These are phyloP conservation scores for Colletotrichum tropicale DNA, from an alignment of 2,329 filamentous ascomycete genomes.

Conservation along the genomic window DNA sequence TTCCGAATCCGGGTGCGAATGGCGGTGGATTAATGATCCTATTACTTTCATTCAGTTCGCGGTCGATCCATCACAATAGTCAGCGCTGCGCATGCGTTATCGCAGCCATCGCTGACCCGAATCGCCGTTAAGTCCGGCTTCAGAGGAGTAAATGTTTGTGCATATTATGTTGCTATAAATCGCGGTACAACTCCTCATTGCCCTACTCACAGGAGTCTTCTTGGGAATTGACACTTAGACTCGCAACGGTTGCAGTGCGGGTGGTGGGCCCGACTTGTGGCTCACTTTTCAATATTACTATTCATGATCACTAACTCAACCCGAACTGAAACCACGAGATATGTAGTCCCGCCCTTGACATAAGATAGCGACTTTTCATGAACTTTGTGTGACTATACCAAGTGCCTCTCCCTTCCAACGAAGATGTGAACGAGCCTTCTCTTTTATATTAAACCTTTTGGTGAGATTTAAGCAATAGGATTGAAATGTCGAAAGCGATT, in stretches of 20 bases:
- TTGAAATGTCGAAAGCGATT: background rate
- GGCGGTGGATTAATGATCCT: background rate
- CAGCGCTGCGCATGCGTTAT: background rate
- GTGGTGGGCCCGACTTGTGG: background rate
- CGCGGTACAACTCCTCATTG: background rate
- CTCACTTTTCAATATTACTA: background rate
- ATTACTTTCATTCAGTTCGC: background rate
- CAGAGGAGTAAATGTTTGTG: background rate
- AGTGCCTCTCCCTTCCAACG: background rate
- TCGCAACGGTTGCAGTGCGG: background rate
- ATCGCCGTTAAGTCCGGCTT: background rate
- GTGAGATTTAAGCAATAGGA: background rate
- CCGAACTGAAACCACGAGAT: background rate
- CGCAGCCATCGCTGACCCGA: accelerated
- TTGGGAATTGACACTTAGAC: background rate
- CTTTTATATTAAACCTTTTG: no score
- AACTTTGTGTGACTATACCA: background rate
- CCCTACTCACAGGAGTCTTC: background rate
- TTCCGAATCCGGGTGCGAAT: background rate
- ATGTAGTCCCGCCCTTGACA: background rate
- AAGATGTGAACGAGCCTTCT: no score
- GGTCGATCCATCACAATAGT: background rate
- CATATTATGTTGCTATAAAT: background rate
- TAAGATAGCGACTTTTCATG: background rate
- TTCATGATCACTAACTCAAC: background rate